phyloP scores from a whole-genome alignment of 228 moss, liverwort and hornwort species.

The Sphagnum magellanicum region DNA sequence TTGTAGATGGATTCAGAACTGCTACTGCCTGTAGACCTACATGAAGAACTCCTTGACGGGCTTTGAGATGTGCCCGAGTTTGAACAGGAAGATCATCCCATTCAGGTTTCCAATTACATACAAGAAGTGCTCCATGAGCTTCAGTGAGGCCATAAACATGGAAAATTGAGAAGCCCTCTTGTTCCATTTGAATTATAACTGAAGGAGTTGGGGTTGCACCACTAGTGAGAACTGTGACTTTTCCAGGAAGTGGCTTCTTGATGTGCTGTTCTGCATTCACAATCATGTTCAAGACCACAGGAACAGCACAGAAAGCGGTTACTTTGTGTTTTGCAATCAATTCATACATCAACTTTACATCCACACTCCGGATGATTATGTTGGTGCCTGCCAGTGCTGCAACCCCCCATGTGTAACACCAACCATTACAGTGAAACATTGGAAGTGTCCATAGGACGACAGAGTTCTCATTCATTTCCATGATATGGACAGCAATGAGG shows the following conservation, averaged over 20 bases:
- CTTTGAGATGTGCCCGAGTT: conserved; percentile 49
- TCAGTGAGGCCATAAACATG: conserved; percentile 80
- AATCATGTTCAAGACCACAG: conserved; percentile 72
- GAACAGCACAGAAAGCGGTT: conserved; percentile 73
- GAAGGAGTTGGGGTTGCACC: conserved; percentile 73
- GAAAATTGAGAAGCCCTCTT: conserved; percentile 48
- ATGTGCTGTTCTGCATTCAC: conserved; percentile 45
- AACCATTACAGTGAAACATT: conserved; percentile 89
- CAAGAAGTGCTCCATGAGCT: conserved; percentile 56
- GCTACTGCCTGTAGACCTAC: conserved; percentile 40
- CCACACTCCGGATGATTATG: conserved; percentile 53
- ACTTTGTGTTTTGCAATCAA: conserved; percentile 45
- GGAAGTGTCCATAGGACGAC: conserved; percentile 74
- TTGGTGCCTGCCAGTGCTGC: conserved; percentile 62
- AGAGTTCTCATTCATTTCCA: conserved; percentile 39
- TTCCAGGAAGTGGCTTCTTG: conserved; percentile 32
- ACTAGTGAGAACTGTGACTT: conserved; percentile 49
- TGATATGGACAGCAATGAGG: conserved; percentile 43
- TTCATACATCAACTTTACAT: conserved; percentile 37
- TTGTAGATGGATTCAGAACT: conserved; percentile 53
- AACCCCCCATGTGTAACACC: conserved; percentile 65
- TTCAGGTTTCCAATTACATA: conserved; percentile 61
- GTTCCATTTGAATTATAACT: conserved; percentile 53
- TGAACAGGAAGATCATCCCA: conserved; percentile 47
- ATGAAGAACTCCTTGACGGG: conserved; percentile 71